These are phyloP conservation scores for Aspergillus terreus DNA, from an alignment of 2,329 filamentous ascomycete genomes.

Conservation along the genomic window DNA sequence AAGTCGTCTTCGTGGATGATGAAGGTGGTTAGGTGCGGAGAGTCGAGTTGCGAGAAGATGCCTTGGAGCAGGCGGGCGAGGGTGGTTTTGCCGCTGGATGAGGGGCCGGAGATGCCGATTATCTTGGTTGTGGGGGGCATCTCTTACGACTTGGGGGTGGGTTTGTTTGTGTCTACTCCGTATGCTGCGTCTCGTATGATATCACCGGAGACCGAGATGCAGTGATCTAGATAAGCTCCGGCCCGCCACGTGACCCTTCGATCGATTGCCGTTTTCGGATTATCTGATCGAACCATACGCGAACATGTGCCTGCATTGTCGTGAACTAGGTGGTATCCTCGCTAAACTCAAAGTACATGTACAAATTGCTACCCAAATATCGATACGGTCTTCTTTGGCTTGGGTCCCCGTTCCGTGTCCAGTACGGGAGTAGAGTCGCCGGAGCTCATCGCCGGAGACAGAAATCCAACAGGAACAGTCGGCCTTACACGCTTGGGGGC, in stretches of 20 bases:
- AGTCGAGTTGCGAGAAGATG: constrained; percentile 59
- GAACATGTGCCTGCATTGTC: too few species aligned
- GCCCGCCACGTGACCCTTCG: too few species aligned
- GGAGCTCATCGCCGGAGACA: not conserved
- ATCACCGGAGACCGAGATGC: too few species aligned
- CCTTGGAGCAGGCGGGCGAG: constrained; percentile 78
- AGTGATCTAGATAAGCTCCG: not conserved
- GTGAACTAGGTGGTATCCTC: too few species aligned
- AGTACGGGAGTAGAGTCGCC: not conserved
- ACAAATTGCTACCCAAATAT: not conserved
- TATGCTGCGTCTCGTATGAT: too few species aligned
- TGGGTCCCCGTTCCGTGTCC: not conserved
- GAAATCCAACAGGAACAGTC: not conserved
- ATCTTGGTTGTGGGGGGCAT: constrained; percentile 46
- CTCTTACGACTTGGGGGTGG: not conserved
- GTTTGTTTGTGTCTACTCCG: not conserved
- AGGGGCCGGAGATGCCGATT: constrained; percentile 82
- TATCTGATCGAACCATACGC: too few species aligned
- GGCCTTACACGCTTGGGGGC: constrained; percentile 9
- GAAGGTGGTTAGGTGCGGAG: constrained; percentile 46
- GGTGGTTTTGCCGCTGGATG: constrained; percentile 92
- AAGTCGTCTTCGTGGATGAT: constrained; percentile 97
- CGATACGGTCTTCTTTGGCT: constrained; percentile 7
- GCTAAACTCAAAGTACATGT: too few species aligned
- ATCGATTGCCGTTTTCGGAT: too few species aligned